Evolutionary conservation across 2,329 filamentous ascomycete genomes (phyloP).

Genomic region (Malbranchea cinnamomea): DNA sequence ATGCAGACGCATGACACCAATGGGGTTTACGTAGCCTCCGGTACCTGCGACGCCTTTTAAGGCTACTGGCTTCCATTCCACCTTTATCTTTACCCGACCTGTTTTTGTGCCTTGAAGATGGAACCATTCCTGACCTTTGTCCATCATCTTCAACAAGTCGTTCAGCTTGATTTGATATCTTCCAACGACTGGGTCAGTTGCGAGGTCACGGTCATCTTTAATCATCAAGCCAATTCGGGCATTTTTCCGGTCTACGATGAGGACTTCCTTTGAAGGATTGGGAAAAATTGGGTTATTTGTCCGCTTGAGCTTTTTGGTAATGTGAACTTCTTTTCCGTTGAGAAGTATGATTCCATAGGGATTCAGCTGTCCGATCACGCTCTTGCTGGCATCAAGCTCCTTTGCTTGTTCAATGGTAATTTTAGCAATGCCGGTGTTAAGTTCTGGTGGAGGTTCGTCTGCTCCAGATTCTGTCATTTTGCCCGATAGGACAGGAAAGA

Average conservation of each 20-base stretch:
- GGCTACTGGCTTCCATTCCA: conserved; percentile 91
- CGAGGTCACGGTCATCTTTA: conserved; percentile 86
- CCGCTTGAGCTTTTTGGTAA: conserved; percentile 83
- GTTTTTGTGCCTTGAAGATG: conserved; percentile 66
- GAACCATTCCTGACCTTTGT: conserved; percentile 94
- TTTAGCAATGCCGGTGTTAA: conserved; percentile 82
- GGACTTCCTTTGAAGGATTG: conserved; percentile 79
- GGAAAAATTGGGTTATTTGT: conserved; percentile 97
- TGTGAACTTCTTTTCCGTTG: conserved; percentile 82
- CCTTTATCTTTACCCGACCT: conserved; percentile 75
- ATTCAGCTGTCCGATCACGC: conserved; percentile 76
- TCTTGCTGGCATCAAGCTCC: conserved; percentile 84
- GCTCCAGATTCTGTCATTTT: conserved; percentile 61
- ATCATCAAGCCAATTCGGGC: conserved; percentile 83
- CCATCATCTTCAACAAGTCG: conserved; percentile 80
- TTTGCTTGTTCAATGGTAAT: conserved; percentile 94
- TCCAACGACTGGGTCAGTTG: conserved; percentile 69
- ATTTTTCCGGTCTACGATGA: conserved; percentile 84
- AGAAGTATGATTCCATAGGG: conserved; percentile 79
- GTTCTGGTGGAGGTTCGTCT: conserved; percentile 65
- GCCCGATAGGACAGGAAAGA: conserved; percentile 76
- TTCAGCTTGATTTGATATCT: conserved; percentile 92
- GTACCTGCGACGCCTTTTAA: conserved; percentile 62
- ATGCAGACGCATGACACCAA: conserved; percentile 90
- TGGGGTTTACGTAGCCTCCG: conserved; percentile 80